Evolutionary conservation across 1,284 basidiomycete genomes (phyloP), one percentile per base, ranked within the genome.

Genomic region (Mycosarcoma mackinlayi): DNA sequence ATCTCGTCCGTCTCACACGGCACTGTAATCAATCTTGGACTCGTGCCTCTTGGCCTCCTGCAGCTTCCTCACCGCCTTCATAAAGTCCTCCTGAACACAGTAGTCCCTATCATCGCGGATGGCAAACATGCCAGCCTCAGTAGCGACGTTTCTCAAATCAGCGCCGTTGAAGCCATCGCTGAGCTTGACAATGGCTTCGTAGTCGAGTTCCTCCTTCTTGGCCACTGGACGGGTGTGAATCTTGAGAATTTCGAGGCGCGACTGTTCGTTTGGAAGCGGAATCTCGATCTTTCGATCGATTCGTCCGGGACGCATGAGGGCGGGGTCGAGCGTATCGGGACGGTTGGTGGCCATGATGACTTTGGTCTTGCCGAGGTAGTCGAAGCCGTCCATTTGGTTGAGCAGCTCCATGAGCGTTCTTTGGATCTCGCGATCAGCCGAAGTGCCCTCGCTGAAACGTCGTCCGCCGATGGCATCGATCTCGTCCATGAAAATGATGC

Each of bases 401-500:
- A 99, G 87, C 30, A 99, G 86, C 92, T 99, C 96, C 96, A 98
- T 98, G 35, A 99, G 85, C 21, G 96, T 99, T 74, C 96, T 87
- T 84, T 99, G 96, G 73, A 99, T 98, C 85, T 98, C 96, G 78
- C 96, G 90, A 85, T 98, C 96, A 13, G 95, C 96, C 83, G 91
- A 93, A 4, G 95, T 98, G 33, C 96, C 96, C 84, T 98, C 96
- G n/a, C 90, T 92, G 86, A 98, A 98, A 56, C 95, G 87, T 73
- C 96, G 87, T 3, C 80, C 80, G n/a, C 80, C 80, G 45, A 82
- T 81, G 7, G 80, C 80, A 41, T 82, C 80, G 77, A 98, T 97
- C 85, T 99, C 96, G 84, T 99, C 96, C 90, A 99, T 98, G 85
- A 98, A 98, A 82, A 99, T 98, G 78, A 98, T 95, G 83, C 95